Evolutionary conservation across 163 green algal species (phyloP), one percentile per base, ranked within the genome.

Genomic region (Chloroidium sp.): DNA sequence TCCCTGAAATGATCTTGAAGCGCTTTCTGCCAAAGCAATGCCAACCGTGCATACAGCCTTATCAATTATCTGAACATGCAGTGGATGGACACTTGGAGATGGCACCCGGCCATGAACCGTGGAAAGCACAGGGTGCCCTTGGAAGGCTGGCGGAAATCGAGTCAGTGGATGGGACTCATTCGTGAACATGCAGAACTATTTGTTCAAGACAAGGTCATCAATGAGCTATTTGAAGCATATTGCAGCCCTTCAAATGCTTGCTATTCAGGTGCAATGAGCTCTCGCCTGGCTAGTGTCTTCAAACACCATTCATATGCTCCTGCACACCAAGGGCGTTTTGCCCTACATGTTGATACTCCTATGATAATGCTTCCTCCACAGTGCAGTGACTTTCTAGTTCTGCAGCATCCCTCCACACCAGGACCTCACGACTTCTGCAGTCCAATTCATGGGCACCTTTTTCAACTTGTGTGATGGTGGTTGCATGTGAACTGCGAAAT

Each of bases 121-220:
- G 36, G 61, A 36, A 3, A 59, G 78, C 57, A 10, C 62, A 68
- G 61, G 36, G 69, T 85, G 14, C 12, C 68, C 12, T 2, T 59
- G 62, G 4, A 69, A 0, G 59, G 79, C 68, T 85, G 82, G 82
- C 77, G 82, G 58, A 86, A 86, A 75, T 82, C 75, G 62, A 75
- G 36, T 59, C 82, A 86, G 78, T 86, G 82, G 82, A 68, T 84
- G 75, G 36, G 3, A 58, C 81, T 87, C 57, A 84, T 75, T 2
- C 79, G 83, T 1, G 61, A 76, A 69, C 83, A 87, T 79, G 83
- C 83, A 36, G 78, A 82, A 59, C 60, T 87, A 4, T 75, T 83
- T 4, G 64, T 76, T 0, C 13, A 76, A 2, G 83, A 87, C 62
- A 62, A 74, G n/a, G 77, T 83, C 76, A 79, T 87, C 64, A 85